Percentiles rank a stretch among this genome's conserved stretches.
Evolutionary conservation across 768 basidiomycete genomes (phyloP).

Genomic region (Strobilomyces dryophilus): DNA sequence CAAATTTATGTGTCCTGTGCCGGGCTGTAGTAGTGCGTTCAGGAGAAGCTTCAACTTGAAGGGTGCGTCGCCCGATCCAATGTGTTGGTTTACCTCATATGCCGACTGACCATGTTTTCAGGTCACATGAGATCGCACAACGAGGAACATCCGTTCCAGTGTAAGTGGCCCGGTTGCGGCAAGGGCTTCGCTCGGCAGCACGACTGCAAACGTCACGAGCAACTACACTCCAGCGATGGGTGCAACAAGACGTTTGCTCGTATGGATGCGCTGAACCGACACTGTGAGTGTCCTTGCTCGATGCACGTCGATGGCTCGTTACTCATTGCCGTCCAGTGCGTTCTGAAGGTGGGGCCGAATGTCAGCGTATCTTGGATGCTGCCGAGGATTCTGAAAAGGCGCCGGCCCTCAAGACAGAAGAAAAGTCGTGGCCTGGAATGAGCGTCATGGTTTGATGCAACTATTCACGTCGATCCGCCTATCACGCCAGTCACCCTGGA

Average conservation of each 20-base stretch:
- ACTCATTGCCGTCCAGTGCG: constrained; percentile 44
- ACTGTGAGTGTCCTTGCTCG: constrained; percentile 58
- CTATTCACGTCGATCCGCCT: constrained; percentile 3
- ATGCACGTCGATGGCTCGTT: not conserved
- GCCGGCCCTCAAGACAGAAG: constrained; percentile 30
- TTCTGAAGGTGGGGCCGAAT: constrained; percentile 81
- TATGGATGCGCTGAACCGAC: constrained; percentile 92
- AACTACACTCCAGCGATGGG: constrained; percentile 90
- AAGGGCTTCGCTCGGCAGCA: constrained; percentile 95
- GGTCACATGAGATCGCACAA: constrained; percentile 92
- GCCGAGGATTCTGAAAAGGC: constrained; percentile 25
- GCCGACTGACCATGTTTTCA: constrained; percentile 28
- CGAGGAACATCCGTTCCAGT: constrained; percentile 92
- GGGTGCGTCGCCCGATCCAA: constrained; percentile 40
- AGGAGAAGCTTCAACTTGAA: constrained; percentile 89
- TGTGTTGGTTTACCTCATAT: constrained; percentile 12
- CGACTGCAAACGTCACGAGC: constrained; percentile 95
- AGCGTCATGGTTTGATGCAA: constrained; percentile 30
- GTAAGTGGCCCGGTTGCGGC: constrained; percentile 91
- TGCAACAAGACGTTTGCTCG: constrained; percentile 92
- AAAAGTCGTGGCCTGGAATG: constrained; percentile 31
- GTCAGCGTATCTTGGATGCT: constrained; percentile 43
- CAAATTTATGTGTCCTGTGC: constrained; percentile 76
- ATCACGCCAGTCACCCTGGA: constrained; percentile 15
- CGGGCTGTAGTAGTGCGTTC: constrained; percentile 79